Evolutionary conservation across 805 yeast genomes (phyloP), one percentile per base, ranked within the genome.

Genomic region (Metschnikowia continentalis): DNA sequence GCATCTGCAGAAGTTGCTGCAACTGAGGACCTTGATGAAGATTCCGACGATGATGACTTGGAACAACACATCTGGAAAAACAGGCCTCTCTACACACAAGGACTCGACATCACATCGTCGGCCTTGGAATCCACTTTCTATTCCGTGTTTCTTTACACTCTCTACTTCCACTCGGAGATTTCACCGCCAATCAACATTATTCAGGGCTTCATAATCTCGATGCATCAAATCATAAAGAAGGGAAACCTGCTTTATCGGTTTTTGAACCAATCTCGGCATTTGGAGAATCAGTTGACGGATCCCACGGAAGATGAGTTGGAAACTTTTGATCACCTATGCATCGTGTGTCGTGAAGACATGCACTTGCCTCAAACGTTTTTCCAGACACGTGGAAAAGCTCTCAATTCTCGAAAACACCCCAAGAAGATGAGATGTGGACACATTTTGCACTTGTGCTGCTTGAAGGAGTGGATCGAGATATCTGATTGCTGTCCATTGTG

Each of bases 401-500:
- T 70, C 19, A 49, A 69, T 7, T 35, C 61, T 6, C 61, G 87
- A 50, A 68, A 70, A 41, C 73, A 69, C 45, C 96, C 98, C 4
- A 90, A 89, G 66, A 86, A 79, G 61, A 74, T 94, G 45, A 76
- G 73, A 1, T 94, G 99, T 73, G 87, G 89, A 23, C 99, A 94
- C 67, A 84, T 89, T 44, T 75, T 92, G 51, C 99, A 94, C 65
- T 71, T 86, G 69, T 91, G 94, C 4, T 94, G 99, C 66, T 76
- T 94, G 54, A 87, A 89, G 61, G 85, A 87, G 57, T 94, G 99
- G 99, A 75, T 94, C 58, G 95, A 88, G 62, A 79, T 96, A 56
- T 89, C 96, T 0, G 92, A 86, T 58, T 80, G 82, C n/a, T 94
- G 99, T 71, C 99, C 99, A 1, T 82, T 91, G 48, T 94, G 99